A percentile compares a stretch with the other conserved stretches of the same genome.
Conservation (phyloP, 257 asterid species). For the Mentha longifolia region DNA sequence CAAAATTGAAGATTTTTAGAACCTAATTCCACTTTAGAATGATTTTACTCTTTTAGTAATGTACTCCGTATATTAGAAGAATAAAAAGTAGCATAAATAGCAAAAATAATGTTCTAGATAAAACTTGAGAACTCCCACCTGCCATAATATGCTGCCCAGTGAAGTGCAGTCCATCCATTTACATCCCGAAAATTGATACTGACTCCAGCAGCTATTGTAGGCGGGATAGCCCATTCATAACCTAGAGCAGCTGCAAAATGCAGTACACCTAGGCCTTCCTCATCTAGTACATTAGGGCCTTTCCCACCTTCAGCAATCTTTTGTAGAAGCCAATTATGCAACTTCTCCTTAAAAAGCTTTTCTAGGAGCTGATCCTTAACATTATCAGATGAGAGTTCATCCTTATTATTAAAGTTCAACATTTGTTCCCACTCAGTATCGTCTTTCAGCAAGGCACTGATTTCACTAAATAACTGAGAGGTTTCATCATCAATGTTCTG, state of each 20-base stretch:
- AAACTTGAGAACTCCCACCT: slow-evolving; percentile 50
- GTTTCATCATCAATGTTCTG: slow-evolving; percentile 46
- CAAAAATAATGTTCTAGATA: slow-evolving; percentile 18
- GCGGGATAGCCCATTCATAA: slow-evolving; percentile 87
- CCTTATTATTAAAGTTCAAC: slow-evolving; percentile 50
- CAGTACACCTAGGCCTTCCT: slow-evolving; percentile 85
- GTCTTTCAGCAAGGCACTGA: slow-evolving; percentile 61
- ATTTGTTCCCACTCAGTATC: slow-evolving; percentile 75
- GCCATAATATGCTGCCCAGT: slow-evolving; percentile 96
- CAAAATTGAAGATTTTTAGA: slow-evolving; percentile 22
- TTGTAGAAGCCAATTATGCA: slow-evolving; percentile 74
- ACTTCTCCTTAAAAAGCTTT: slow-evolving; percentile 74
- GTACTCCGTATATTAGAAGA: not conserved
- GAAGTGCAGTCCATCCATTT: slow-evolving; percentile 96
- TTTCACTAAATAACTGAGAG: slow-evolving; percentile 50
- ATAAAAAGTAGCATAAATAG: slow-evolving; percentile 19
- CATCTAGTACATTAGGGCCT: slow-evolving; percentile 75
- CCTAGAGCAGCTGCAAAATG: slow-evolving; percentile 91
- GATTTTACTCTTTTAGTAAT: not conserved
- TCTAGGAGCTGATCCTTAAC: slow-evolving; percentile 66
- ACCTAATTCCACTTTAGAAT: not conserved
- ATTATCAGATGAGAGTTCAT: slow-evolving; percentile 54
- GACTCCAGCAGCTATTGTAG: slow-evolving; percentile 79
- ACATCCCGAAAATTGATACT: slow-evolving; percentile 82
- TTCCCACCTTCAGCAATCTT: slow-evolving; percentile 79